Evolutionary conservation across 495 filamentous ascomycete genomes (phyloP), one percentile per base, ranked within the genome.

Genomic region (Hypoxylon subgilvum): DNA sequence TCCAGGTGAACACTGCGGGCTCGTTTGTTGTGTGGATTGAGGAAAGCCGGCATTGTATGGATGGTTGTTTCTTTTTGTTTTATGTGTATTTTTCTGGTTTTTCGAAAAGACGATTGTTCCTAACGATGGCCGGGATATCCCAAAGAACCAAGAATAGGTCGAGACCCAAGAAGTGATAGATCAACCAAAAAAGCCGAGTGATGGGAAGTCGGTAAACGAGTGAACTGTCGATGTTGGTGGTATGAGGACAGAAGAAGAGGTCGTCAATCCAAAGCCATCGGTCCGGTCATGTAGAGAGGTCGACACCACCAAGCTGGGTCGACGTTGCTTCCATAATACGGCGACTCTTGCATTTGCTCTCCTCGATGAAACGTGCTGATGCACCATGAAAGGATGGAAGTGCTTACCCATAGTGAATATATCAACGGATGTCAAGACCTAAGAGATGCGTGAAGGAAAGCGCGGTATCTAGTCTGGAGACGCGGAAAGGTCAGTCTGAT

Each of bases 321-420:
- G 9, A 16, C 25, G 42, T 46, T 28, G 52, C 14, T 66, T 60
- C 59, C 57, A 49, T 56, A 44, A 45, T 51, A 61, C 38, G 57
- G 57, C 56, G 45, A 62, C 51, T 62, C 56, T 66, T 63, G 65
- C 52, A 66, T 66, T 53, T 52, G 62, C 67, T 65, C 63, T 64
- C 64, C 51, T 65, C 57, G 47, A 32, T 56, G 46, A 69, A 66
- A 67, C 65, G 52, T 62, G 51, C 56, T 62, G 45, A 35, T 65
- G 65, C 23, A 65, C 47, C 52, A 59, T 46, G 46, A 71, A 68
- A 35, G 64, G 54, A 65, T 59, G 63, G 69, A 65, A 67, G 69
- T 63, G 71, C 76, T 79, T 80, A 79, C 77, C 77, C 76, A 79
- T 80, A 70, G 55, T 69, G 52, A 74, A 75, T 68, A 60, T 47